A percentile compares a stretch with the other conserved stretches of the same genome.
Conservation (phyloP, 805 yeast genomes). For the Yamadazyma akitaensis region DNA sequence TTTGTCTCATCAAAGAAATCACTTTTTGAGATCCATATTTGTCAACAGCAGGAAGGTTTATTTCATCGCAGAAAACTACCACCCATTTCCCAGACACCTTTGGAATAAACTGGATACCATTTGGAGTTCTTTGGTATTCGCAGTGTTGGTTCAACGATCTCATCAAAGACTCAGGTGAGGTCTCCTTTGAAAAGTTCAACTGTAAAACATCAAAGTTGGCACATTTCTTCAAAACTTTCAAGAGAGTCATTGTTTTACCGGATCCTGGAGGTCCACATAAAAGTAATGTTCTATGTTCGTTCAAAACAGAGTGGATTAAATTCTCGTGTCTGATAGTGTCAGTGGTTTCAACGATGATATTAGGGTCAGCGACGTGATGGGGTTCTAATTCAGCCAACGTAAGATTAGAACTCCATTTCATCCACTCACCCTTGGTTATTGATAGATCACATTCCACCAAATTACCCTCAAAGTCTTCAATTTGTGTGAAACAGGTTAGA, state of each 20-base stretch:
- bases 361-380: slow-evolving; percentile 57
- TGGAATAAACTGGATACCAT: slow-evolving; percentile 59
- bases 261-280: slow-evolving; percentile 97
- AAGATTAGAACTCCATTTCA: slow-evolving; percentile 24
- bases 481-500: slow-evolving; percentile 14
- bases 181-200: slow-evolving; percentile 80
- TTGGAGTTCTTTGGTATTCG: slow-evolving; percentile 48
- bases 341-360: slow-evolving; percentile 68
- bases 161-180: slow-evolving; percentile 59
- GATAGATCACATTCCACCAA: slow-evolving; percentile 8
- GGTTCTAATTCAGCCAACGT: slow-evolving; percentile 49
- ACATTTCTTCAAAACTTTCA: slow-evolving; percentile 60
- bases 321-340: slow-evolving; percentile 72
- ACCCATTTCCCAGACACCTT: slow-evolving; percentile 61
- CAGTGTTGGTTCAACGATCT: slow-evolving; percentile 73
- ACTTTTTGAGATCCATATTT: slow-evolving; percentile 70
- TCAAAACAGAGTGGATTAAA: slow-evolving; percentile 53
- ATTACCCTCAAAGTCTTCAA: background rate
- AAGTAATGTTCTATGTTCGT: slow-evolving; percentile 57
- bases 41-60: slow-evolving; percentile 76
- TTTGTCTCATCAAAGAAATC: slow-evolving; percentile 67
- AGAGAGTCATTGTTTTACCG: slow-evolving; percentile 90
- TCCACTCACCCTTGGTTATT: slow-evolving; percentile 12
- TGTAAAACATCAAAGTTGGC: slow-evolving; percentile 59
- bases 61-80: slow-evolving; percentile 87